Percentiles rank a stretch among this genome's conserved stretches.
phyloP scores from a whole-genome alignment of 2,329 filamentous ascomycete genomes.

The Tolypocladium paradoxum region DNA sequence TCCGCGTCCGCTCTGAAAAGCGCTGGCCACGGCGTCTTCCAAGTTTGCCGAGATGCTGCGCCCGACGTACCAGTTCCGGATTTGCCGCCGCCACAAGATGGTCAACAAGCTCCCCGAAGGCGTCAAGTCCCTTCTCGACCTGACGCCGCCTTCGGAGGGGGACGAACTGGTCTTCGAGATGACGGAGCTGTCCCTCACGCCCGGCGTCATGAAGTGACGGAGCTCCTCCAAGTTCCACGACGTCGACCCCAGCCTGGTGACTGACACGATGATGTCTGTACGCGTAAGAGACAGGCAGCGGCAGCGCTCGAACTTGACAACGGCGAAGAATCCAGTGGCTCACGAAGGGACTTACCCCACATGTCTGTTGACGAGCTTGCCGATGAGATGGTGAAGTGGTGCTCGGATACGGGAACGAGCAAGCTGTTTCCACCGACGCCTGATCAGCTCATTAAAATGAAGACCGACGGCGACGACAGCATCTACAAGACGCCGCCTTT shows the following conservation, averaged over 20 bases:
- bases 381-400: neutral
- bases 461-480: slow-evolving; percentile 8
- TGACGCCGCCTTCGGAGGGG: slow-evolving; percentile 51
- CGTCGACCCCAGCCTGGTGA: slow-evolving; percentile 18
- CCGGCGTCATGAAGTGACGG: slow-evolving; percentile 46
- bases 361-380: neutral
- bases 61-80: slow-evolving; percentile 28
- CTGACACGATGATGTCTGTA: slow-evolving; percentile 31
- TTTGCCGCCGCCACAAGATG: slow-evolving; percentile 25
- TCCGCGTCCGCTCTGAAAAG: slow-evolving; percentile 35
- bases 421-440: slow-evolving; percentile 1
- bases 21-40: slow-evolving; percentile 31
- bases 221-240: slow-evolving; percentile 22
- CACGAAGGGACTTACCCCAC: neutral
- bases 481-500: slow-evolving; percentile 16
- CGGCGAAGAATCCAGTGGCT: neutral
- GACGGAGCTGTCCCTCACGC: slow-evolving; percentile 46
- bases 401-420: neutral
- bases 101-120: slow-evolving; percentile 25
- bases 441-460: slow-evolving; percentile 10
- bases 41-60: slow-evolving; percentile 35
- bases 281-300: slow-evolving; percentile 11
- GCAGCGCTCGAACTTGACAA: neutral
- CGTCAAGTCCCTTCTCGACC: slow-evolving; percentile 49
- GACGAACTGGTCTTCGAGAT: slow-evolving; percentile 51